A percentile compares a stretch with the other conserved stretches of the same genome.
Conservation (phyloP, 805 yeast species). For the Wickerhamiella azymoides region DNA sequence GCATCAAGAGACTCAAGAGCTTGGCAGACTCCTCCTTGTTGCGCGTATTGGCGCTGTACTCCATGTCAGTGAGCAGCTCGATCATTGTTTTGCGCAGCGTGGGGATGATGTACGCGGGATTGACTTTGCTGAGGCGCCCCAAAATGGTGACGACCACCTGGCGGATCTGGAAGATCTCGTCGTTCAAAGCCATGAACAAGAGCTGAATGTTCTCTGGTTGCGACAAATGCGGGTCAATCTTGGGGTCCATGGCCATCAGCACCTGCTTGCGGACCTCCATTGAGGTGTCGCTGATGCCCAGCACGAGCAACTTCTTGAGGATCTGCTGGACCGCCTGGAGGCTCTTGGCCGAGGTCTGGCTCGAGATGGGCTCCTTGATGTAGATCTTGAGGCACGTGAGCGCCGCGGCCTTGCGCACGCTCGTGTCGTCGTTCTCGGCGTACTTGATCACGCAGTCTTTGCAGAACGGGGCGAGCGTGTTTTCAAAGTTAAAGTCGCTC, state of each 20-base stretch:
- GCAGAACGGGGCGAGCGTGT: slow-evolving; percentile 75
- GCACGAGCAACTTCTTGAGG: slow-evolving; percentile 59
- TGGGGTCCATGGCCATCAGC: slow-evolving; percentile 52
- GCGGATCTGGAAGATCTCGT: slow-evolving; percentile 74
- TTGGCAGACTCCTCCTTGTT: slow-evolving; percentile 80
- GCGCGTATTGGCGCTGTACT: slow-evolving; percentile 60
- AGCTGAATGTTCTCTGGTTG: slow-evolving; percentile 84
- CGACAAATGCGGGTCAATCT: slow-evolving; percentile 81
- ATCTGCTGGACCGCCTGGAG: slow-evolving; percentile 75
- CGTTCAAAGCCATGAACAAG: slow-evolving; percentile 79
- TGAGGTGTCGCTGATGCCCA: slow-evolving; percentile 78
- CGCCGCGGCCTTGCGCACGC: slow-evolving; percentile 74
- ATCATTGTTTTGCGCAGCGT: slow-evolving; percentile 74
- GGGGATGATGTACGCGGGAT: slow-evolving; percentile 94
- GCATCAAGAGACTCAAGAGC: slow-evolving; percentile 55
- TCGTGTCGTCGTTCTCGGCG: slow-evolving; percentile 64
- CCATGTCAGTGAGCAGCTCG: slow-evolving; percentile 72
- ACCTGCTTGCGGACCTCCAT: slow-evolving; percentile 78
- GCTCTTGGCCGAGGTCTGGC: slow-evolving; percentile 69
- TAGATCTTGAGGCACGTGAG: slow-evolving; percentile 68
- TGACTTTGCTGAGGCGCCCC: slow-evolving; percentile 71
- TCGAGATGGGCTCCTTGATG: slow-evolving; percentile 67
- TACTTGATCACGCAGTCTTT: slow-evolving; percentile 72
- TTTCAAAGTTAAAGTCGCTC: slow-evolving; percentile 57
- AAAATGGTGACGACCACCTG: slow-evolving; percentile 63